Conservation (phyloP, 257 asterid species). For the Leptodermis oblonga region DNA sequence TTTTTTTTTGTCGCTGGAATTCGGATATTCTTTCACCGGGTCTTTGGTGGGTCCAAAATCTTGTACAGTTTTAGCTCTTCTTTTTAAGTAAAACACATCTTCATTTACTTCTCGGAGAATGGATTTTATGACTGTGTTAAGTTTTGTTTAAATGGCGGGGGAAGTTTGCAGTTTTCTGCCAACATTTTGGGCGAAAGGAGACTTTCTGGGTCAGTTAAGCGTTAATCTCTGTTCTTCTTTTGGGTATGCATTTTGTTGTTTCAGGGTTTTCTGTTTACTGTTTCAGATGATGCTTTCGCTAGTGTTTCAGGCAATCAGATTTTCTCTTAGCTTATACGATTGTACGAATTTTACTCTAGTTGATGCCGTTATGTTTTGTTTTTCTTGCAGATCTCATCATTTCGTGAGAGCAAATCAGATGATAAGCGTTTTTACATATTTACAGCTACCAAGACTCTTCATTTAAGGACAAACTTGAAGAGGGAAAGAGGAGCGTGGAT, state of each 20-base stretch:
- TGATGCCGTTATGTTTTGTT: not conserved
- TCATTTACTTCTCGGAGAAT: not conserved
- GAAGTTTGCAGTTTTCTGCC: not conserved
- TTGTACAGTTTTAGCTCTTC: not conserved
- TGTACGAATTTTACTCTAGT: not conserved
- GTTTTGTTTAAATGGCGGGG: not conserved
- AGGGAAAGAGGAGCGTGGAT: conserved; percentile 88
- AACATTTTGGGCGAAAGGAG: not conserved
- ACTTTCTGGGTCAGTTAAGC: not conserved
- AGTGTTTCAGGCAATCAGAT: no score
- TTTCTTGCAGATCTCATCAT: conserved; percentile 71
- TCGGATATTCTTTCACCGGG: conserved; percentile 10
- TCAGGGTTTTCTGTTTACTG: not conserved
- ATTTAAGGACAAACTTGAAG: conserved; percentile 66
- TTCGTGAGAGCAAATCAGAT: conserved; percentile 91
- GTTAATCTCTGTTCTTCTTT: conserved; percentile 6
- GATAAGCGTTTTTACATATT: conserved; percentile 83
- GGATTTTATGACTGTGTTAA: not conserved
- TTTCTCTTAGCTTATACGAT: not conserved
- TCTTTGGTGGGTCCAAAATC: conserved; percentile 7
- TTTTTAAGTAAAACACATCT: not conserved
- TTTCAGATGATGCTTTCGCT: no score
- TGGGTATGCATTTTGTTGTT: conserved; percentile 15
- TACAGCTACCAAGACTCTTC: conserved; percentile 91
- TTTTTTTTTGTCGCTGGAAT: no score